Base-by-base conservation (phyloP, 306 rosid genomes). In the Hylodesmum podocarpum region DNA sequence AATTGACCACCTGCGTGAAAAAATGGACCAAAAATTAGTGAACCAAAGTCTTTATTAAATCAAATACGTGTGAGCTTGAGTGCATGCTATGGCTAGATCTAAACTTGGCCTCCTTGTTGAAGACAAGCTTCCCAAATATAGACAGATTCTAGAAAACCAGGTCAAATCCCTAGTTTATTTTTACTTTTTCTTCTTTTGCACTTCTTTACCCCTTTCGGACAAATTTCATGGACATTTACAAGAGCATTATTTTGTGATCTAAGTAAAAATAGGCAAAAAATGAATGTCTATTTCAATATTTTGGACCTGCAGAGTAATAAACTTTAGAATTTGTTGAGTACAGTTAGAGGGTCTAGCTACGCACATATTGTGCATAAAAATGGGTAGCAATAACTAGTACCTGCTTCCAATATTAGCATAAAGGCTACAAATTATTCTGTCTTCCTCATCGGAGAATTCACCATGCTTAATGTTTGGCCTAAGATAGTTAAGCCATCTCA, bases 401-500 rank as follows among this genome's bases (percentile, higher is more conserved):
- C 98, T 84, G 94, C 97, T 94, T 78, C 98, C 98, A 72, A 94
- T 94, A 79, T 81, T 94, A 67, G 94, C 87, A 77, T 81, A 91
- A 74, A 94, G 93, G 65, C 76, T 85, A 79, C 98, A 94, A 27
- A 94, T 94, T 21, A 88, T 80, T 88, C 92, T 90, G 83, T 94
- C 97, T 82, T 94, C 98, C 80, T 91, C 98, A 28, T 90, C 91
- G n/a, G 98, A 88, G 61, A 94, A 94, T 24, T 94, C 96, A 7
- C 98, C 98, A 57, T 91, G 98, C 83, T 91, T 94, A 75, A 94
- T 91, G 86, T 94, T 90, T 5, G 98, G 98, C 70, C 98, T 89
- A 0, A 94, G 87, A 87, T 94, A 94, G 92, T 94, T 94, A 12
- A 94, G 91, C 98, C 98, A 94, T 76, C 98, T 94, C 82, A 94